A percentile compares a stretch with the other conserved stretches of the same genome.
Evolutionary conservation across 345 rosid genomes (phyloP).

Genomic region (Eucalyptus pauciflora): DNA sequence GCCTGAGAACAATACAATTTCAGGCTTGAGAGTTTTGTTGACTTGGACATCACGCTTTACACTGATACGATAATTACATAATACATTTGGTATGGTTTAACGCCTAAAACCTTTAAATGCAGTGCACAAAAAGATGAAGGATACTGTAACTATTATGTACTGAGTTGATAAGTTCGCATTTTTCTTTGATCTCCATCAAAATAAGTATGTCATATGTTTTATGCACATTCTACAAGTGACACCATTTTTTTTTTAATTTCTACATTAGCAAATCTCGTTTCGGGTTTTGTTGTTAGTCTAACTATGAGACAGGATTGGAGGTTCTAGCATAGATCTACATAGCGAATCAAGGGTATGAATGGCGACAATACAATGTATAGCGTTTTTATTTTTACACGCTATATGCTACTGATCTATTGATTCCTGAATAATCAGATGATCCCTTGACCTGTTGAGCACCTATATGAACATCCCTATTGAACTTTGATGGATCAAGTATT

Average conservation of each 20-base stretch:
- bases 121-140: background rate
- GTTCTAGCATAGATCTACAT: fast-evolving
- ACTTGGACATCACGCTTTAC: too few relatives aligned
- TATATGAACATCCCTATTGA: fast-evolving
- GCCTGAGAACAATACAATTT: too few relatives aligned
- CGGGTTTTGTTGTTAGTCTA: background rate
- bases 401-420: background rate
- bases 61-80: too few relatives aligned
- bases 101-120: fast-evolving
- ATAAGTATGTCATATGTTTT: background rate
- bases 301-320: constrained; percentile 29
- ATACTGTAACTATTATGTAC: background rate
- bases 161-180: fast-evolving
- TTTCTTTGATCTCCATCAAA: fast-evolving
- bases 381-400: background rate
- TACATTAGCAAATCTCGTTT: background rate
- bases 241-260: background rate
- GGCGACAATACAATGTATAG: background rate
- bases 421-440: too few relatives aligned
- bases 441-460: background rate
- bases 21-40: too few relatives aligned
- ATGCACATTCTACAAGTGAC: background rate
- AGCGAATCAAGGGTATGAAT: background rate
- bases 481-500: background rate
- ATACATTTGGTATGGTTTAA: constrained; percentile 56